Evolutionary conservation across 352 stramenopile genomes (phyloP), one percentile per base, ranked within the genome.

Genomic region (Globisporangium canariense): DNA sequence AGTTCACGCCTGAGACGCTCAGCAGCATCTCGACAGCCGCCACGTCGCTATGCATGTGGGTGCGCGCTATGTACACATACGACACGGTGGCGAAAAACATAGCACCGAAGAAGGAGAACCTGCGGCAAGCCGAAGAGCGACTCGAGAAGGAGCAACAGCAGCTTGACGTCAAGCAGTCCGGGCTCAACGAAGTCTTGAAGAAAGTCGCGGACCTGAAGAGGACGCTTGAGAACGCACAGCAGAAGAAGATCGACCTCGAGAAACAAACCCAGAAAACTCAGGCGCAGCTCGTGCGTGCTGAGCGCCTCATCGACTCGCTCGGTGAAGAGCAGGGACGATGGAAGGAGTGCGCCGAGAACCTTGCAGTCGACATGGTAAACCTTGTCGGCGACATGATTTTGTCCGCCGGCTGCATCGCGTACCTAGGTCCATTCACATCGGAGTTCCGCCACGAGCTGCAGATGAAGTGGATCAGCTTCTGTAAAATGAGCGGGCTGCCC

Each of bases 1-100:
- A 98, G 58, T 98, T 98, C 53, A 96, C 91, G 25, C 88, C 90
- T 3, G 89, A 98, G 66, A 96, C 90, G n/a, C 68, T 96, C 8
- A 90, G 78, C 53, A 94, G 82, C 54, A 92, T 95, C 41, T 98
- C 91, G 7, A 95, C 78, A 4, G 94, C 94, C 13, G 92, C 93
- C 13, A 97, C 82, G 1, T 97, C 90, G 34, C 74, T 98, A 0
- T 98, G 93, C 67, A 98, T 98, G 92, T 98, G 94, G 91, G 93
- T 88, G 0, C 79, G 90, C 16, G 93, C 93, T 5, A 97, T 98
- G 87, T 94, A 97, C 65, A 97, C 89, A 25, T 98, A 98, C 75
- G 91, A 98, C 68, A 84, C 81, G 3, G 92, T 98, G 32, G 92
- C 90, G 28, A 98, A 97, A 67, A 96, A 91, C 64, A 97, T 98